Base-by-base conservation (phyloP, 345 rosid species). In the Corchorus olitorius region DNA sequence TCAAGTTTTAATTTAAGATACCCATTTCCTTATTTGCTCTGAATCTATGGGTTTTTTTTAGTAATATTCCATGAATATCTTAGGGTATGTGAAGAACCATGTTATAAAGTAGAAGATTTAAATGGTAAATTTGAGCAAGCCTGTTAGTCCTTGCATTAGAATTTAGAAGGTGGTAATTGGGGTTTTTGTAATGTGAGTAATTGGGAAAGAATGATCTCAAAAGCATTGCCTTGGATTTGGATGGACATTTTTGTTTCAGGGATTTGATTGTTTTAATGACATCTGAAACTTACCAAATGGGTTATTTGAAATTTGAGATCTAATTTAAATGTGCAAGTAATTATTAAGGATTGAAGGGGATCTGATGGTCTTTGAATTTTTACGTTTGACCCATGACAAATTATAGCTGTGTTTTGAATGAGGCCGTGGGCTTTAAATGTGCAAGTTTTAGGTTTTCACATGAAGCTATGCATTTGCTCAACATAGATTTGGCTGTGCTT, bases 11-110 rank as follows among this genome's bases (percentile, higher is more conserved):
- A 54, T 72, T 53, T 55, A 56, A 37, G 52, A 37, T 61, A 61
- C 69, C 69, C 69, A 48, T 61, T 74, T 61, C 58, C 45, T 19
- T 62, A 10, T 73, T 58, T 43, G 5, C 17, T 73, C 56, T n/a
- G 20, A 73, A 59, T 59, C 65, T 13, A 7, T 49, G 61, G 17
- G 46, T 8, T 48, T 63, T 37, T 22, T 17, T 65, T 49, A 39
- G 27, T 16, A 10, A 3, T 65, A 27, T 27, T 27, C 37, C 17
- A 27, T 33, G 39, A 33, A 5, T 60, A 12, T 60, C 39, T 4
- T 60, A 33, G 17, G 17, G 15, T 13, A 60, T 60, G 39, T 14
- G 1, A 10, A 48, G 35, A 45, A 14, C 17, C 39, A 27, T 60
- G 41, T 60, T 60, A 12, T 37, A 33, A 4, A 19, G 39, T 59